phyloP scores from a whole-genome alignment of 75 land plant species.

The Selaginella moellendorffii region DNA sequence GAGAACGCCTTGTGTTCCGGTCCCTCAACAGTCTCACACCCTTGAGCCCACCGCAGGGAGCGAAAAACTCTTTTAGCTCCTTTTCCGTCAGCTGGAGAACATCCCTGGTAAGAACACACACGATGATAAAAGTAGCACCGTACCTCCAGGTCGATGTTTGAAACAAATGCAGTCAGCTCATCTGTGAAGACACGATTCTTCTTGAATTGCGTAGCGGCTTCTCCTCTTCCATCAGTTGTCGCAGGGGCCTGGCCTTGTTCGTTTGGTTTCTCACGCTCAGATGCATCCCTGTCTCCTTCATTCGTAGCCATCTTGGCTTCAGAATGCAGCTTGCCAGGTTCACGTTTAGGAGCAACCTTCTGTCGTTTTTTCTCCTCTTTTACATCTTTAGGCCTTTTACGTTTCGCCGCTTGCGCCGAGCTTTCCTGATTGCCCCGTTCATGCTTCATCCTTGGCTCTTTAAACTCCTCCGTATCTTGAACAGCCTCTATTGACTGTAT shows the following conservation, averaged over 20 bases:
- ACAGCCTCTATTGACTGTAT: conserved; percentile 32
- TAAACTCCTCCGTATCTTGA: conserved; percentile 35
- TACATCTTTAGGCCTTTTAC: not conserved
- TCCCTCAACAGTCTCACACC: conserved; percentile 66
- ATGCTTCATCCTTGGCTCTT: not conserved
- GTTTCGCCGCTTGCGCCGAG: not conserved
- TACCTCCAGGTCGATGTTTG: conserved; percentile 54
- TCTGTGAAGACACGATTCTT: conserved; percentile 33
- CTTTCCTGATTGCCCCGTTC: not conserved
- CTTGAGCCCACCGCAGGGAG: conserved; percentile 50
- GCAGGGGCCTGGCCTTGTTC: too few species aligned
- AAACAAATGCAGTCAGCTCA: conserved; percentile 80
- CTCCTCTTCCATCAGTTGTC: too few species aligned
- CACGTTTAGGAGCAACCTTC: not conserved
- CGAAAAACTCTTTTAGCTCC: conserved; percentile 50
- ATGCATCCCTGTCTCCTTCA: too few species aligned
- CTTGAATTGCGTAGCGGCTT: not conserved
- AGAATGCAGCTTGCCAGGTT: too few species aligned
- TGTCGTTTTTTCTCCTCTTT: not conserved
- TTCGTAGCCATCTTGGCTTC: too few species aligned
- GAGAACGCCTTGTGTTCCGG: conserved; percentile 49
- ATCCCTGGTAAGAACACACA: not conserved
- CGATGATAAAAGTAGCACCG: not conserved
- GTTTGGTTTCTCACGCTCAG: too few species aligned
- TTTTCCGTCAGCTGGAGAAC: conserved; percentile 49